Percentiles rank a stretch among this genome's conserved stretches.
Evolutionary conservation across 208 protist genomes (phyloP).

Genomic region (Leishmania arabica): DNA sequence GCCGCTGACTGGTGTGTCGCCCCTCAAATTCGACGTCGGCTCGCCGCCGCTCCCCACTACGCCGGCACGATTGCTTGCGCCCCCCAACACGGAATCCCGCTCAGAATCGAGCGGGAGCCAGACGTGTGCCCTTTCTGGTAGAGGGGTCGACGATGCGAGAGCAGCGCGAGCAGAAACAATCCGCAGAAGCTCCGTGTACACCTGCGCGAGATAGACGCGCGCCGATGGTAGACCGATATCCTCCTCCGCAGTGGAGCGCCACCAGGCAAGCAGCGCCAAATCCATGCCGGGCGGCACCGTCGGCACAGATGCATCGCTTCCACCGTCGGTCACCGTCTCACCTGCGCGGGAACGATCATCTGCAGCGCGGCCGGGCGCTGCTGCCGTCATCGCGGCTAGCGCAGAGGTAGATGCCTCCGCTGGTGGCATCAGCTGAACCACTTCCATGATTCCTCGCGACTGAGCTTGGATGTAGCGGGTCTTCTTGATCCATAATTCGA

Average conservation of each 20-base stretch:
- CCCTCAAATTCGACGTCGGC: not conserved
- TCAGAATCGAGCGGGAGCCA: not conserved
- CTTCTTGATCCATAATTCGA: conserved; percentile 15
- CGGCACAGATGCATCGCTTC: too few relatives aligned
- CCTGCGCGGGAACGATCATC: not conserved
- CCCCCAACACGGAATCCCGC: not conserved
- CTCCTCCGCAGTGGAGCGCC: conserved; percentile 18
- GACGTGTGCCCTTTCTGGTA: not conserved
- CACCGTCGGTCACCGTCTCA: not conserved
- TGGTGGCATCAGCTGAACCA: not conserved
- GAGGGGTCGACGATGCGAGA: not conserved
- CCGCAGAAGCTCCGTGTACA: conserved; percentile 16
- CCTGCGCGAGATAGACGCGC: conserved; percentile 18
- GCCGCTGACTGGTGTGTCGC: not conserved
- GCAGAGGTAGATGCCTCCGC: not conserved
- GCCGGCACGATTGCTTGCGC: not conserved
- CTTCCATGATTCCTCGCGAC: not conserved
- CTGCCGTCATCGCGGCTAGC: not conserved
- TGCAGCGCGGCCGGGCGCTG: not conserved
- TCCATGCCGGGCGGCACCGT: not conserved
- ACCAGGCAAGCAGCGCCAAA: conserved; percentile 21
- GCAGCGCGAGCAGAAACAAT: conserved; percentile 10
- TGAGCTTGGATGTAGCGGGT: conserved; percentile 13
- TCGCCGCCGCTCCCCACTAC: not conserved
- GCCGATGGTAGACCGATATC: conserved; percentile 20